Conservation (phyloP, 2,329 filamentous ascomycete species). For the Ascochyta clinopodiicola region DNA sequence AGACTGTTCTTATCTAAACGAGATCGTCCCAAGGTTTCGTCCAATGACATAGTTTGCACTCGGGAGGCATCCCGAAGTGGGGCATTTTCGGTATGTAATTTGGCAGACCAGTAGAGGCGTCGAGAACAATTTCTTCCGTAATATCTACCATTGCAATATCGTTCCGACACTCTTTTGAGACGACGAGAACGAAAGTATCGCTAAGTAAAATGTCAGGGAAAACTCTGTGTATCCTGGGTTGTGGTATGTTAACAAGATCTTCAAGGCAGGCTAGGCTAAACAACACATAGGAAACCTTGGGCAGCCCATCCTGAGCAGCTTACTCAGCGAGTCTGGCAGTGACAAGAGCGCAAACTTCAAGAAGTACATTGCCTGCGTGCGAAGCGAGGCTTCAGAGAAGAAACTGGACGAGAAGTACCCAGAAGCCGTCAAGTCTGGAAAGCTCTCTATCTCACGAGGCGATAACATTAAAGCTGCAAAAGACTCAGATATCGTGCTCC, state of each 20-base stretch:
- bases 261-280: background rate
- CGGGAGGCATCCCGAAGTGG: slow-evolving; percentile 15
- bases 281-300: slow-evolving; percentile 48
- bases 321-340: slow-evolving; percentile 32
- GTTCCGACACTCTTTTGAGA: background rate
- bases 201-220: slow-evolving; percentile 5
- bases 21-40: background rate
- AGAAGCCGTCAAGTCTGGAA: slow-evolving; percentile 30
- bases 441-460: slow-evolving; percentile 44
- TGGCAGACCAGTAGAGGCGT: background rate
- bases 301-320: slow-evolving; percentile 46
- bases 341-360: slow-evolving; percentile 29
- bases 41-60: slow-evolving; percentile 7
- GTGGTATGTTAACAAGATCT: slow-evolving; percentile 25
- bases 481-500: slow-evolving; percentile 52
- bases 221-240: slow-evolving; percentile 38
- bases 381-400: slow-evolving; percentile 48
- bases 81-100: background rate
- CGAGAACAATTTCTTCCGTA: background rate
- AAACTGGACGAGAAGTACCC: slow-evolving; percentile 44
- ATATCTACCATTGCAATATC: background rate
- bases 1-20: slow-evolving; percentile 9
- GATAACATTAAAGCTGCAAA: slow-evolving; percentile 47
- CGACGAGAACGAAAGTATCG: background rate
- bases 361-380: slow-evolving; percentile 53